Base-by-base conservation (phyloP, 2,329 filamentous ascomycete species). In the Fusarium falciforme region DNA sequence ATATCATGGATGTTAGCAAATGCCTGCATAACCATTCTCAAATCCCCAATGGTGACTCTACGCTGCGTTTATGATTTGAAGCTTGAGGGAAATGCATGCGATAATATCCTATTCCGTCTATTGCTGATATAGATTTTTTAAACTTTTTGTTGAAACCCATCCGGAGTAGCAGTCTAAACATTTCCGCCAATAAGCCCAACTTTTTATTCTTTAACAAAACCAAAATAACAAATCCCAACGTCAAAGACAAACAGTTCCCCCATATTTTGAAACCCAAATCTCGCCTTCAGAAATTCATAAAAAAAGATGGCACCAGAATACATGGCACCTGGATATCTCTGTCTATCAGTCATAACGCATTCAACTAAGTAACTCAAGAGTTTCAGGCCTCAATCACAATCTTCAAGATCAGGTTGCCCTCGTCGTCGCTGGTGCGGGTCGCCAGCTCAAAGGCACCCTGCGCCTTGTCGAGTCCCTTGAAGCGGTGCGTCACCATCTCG, bases 401-500 rank as follows among this genome's bases (percentile, higher is more conserved):
- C 84, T 94, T 94, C 71, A 94, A 82, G 17, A 94, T 92, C 62
- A 94, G 82, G 20, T 90, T 92, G 1, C 92, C 92, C 2, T 91
- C 84, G 35, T 90, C 89, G 76, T 94, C 93, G 40, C 88, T 87
- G 0, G 92, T 93, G 77, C 89, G 89, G 16, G 90, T 88, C 3
- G 93, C 93, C 79, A 94, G 87, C 76, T 93, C 90, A 79, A 94
- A 94, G 2, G 92, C 93, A 52, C 87, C 84, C 65, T 88, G 87
- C 8, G 90, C 90, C 33, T 88, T 85, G 16, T 87, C 89, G 1
- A 94, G 83, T 0, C 93, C 92, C 70, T 88, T 89, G 81, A 91
- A 93, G 8, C 90, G 87, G 81, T 94, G 93, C 5, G 93, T 94
- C n/a, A 94, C 89, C 85, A 94, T 88, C 77, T 91, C 89, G 58